Percentiles rank a stretch among this genome's conserved stretches.
Evolutionary conservation across 108 stramenopile genomes (phyloP).

Genomic region (Nitzschia sp.): DNA sequence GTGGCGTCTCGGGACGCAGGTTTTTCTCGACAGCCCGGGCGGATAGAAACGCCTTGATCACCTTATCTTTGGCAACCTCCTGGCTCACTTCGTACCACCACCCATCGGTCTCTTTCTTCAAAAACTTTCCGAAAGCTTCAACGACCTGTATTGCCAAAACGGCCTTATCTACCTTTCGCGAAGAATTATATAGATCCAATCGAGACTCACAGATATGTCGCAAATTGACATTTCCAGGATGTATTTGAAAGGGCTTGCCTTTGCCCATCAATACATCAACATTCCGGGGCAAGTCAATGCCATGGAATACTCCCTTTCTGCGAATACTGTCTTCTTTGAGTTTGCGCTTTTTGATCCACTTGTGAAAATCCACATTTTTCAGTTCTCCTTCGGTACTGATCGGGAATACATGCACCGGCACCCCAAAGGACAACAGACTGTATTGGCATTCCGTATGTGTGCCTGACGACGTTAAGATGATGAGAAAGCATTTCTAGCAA

Average conservation of each 20-base stretch:
- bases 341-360: constrained; percentile 6
- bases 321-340: not conserved
- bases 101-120: constrained; percentile 14
- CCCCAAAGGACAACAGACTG: constrained; percentile 27
- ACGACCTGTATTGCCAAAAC: not conserved
- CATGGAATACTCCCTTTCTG: not conserved
- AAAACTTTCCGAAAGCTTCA: constrained; percentile 2
- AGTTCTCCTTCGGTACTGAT: not conserved
- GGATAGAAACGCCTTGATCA: constrained; percentile 11
- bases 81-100: constrained; percentile 18
- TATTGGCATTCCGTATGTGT: constrained; percentile 34
- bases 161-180: constrained; percentile 2
- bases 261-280: constrained; percentile 20
- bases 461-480: not conserved
- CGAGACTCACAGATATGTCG: not conserved
- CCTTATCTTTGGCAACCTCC: constrained; percentile 9
- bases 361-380: constrained; percentile 1
- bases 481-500: not conserved
- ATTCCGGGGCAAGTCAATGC: constrained; percentile 11
- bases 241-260: constrained; percentile 19
- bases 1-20: not conserved
- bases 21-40: not conserved
- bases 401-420: constrained; percentile 22
- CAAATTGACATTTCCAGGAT: constrained; percentile 20
- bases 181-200: constrained; percentile 1